A percentile compares a stretch with the other conserved stretches of the same genome.
These are phyloP conservation scores for Boletus eberwhitei DNA, from an alignment of 768 basidiomycete species.

Conservation along the genomic window DNA sequence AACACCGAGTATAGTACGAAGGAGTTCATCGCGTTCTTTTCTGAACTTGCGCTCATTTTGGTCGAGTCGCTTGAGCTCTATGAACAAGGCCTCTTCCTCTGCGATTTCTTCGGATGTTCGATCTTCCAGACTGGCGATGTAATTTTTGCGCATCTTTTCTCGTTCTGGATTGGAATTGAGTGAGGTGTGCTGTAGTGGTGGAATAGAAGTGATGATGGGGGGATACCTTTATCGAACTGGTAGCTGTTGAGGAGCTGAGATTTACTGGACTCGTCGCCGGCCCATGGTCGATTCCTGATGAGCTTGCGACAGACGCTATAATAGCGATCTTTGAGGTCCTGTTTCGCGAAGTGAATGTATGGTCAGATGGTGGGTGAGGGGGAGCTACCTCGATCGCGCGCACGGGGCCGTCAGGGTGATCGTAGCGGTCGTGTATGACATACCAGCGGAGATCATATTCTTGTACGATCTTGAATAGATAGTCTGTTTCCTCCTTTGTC, in stretches of 20 bases:
- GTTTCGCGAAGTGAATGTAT: neutral
- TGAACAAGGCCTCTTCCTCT: constrained; percentile 92
- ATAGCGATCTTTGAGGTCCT: constrained; percentile 92
- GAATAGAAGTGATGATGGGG: neutral
- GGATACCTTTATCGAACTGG: constrained; percentile 81
- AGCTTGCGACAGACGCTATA: constrained; percentile 89
- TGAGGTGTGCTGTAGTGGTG: neutral
- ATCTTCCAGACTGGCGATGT: constrained; percentile 80
- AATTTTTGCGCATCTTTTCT: constrained; percentile 84
- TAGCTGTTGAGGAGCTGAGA: constrained; percentile 65
- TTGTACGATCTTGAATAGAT: constrained; percentile 75
- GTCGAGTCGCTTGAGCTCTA: constrained; percentile 93
- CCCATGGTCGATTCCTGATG: constrained; percentile 78
- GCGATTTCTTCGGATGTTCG: constrained; percentile 87
- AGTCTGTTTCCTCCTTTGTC: constrained; percentile 92
- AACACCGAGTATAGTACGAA: constrained; percentile 79
- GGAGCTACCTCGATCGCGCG: constrained; percentile 67
- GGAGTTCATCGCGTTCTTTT: constrained; percentile 82
- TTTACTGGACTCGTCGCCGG: constrained; percentile 75
- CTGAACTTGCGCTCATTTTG: constrained; percentile 88
- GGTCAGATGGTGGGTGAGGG: neutral
- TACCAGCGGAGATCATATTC: constrained; percentile 90
- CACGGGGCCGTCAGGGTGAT: constrained; percentile 51
- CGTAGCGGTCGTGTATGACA: constrained; percentile 87
- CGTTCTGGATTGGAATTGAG: constrained; percentile 51